Base-by-base conservation (phyloP, 129 eudicot genomes). In the Centrapalus pauciflorus region DNA sequence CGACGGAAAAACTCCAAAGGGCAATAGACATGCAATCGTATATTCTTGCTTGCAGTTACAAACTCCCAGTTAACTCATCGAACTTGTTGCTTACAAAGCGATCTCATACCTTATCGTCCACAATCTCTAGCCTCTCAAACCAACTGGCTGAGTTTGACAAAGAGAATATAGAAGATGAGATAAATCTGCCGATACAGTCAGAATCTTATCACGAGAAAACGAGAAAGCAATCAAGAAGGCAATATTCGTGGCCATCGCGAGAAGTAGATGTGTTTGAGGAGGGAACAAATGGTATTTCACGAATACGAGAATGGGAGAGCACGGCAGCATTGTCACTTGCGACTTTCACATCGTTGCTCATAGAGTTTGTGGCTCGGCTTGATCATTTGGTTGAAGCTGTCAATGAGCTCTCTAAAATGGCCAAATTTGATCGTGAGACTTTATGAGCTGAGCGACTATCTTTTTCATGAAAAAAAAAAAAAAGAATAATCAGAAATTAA, bases 371-470 rank as follows among this genome's bases (percentile, higher is more conserved):
- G 80, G 85, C 89, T 7, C 75, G 96, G 70, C 96, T 88, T 55
- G 96, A 88, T 78, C 96, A 82, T 62, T 75, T 88, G 77, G 96
- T 88, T 79, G 92, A 85, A 64, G 92, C 96, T 30, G 96, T 85
- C 5, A 83, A 82, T 50, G 72, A 77, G 28, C 89, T 88, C 24
- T 75, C 90, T n/a, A 76, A 40, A 51, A 61, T 82, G 93, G 93
- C 85, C n/a, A 80, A 80, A 58, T 85, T 83, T 78, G 65, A 78
- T 65, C 74, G 62, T 12, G 86, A 80, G 63, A 54, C 45, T 64
- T 25, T 75, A 4, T 85, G 59, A 65, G 16, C 13, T 32, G 25
- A n/a, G n/a, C 34, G 29, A 26, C 37, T 33, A 20, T 38, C 33
- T 19, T 58, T 23, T 37, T 43, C 4, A 21, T 64, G 61, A 69